These are phyloP conservation scores for Singerocomus inundabilis DNA, from an alignment of 1,284 basidiomycete species.

Conservation along the genomic window DNA sequence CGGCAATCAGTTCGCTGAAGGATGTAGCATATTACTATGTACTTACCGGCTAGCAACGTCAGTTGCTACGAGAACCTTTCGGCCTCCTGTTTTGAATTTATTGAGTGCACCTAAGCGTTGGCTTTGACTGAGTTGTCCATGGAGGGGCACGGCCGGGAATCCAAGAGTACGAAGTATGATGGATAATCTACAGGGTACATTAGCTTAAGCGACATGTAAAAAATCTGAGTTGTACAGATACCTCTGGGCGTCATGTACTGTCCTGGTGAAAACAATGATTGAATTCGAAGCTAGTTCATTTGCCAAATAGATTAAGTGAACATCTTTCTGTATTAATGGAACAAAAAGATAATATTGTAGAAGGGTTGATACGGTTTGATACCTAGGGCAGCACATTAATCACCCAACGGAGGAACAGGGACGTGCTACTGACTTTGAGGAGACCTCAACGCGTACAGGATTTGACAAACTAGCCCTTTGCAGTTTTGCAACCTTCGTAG, in stretches of 20 bases:
- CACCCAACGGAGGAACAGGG: neutral
- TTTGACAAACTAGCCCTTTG: conserved; percentile 95
- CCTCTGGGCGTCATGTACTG: conserved; percentile 92
- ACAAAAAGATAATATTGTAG: conserved; percentile 96
- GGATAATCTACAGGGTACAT: conserved; percentile 57
- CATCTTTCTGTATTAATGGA: conserved; percentile 91
- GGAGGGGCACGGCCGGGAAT: conserved; percentile 93
- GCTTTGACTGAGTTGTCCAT: conserved; percentile 94
- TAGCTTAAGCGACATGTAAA: neutral
- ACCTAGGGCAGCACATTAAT: conserved; percentile 50
- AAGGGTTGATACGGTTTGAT: conserved; percentile 94
- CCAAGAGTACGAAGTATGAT: conserved; percentile 90
- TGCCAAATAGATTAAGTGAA: conserved; percentile 86
- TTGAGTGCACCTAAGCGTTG: conserved; percentile 91
- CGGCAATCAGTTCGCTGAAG: conserved; percentile 7
- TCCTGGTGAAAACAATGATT: conserved; percentile 95
- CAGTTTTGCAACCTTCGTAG: conserved; percentile 96
- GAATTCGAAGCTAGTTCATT: conserved; percentile 92
- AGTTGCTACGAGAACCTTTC: conserved; percentile 91
- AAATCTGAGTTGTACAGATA: conserved; percentile 29
- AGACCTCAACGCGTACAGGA: conserved; percentile 94
- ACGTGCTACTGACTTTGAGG: conserved; percentile 69
- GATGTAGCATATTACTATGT: neutral
- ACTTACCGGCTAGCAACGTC: conserved; percentile 92
- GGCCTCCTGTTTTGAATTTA: conserved; percentile 96